Percentiles rank a stretch among this genome's conserved stretches.
Conservation (phyloP, 2,329 filamentous ascomycete genomes). For the Microdochium nivale region DNA sequence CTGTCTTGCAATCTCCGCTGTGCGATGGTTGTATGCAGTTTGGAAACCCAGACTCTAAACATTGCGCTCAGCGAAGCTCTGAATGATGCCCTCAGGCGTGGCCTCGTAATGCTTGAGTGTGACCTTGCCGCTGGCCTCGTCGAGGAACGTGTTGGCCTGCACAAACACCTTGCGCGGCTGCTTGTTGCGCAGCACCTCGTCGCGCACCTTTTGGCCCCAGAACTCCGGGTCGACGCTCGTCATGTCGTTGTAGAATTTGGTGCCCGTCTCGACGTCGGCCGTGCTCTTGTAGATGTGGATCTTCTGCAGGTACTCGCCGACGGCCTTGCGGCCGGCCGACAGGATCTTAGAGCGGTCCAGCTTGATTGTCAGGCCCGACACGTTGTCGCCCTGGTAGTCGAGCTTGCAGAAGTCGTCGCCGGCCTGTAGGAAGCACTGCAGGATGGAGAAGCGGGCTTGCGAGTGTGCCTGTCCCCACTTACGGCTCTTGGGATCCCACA, state of each 20-base stretch:
- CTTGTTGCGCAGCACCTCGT: conserved; percentile 67
- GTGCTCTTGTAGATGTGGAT: conserved; percentile 89
- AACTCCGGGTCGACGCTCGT: conserved; percentile 74
- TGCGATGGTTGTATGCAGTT: conserved; percentile 6
- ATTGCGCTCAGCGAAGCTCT: conserved; percentile 66
- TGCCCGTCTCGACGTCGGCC: conserved; percentile 72
- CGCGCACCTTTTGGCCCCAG: conserved; percentile 73
- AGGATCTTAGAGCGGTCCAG: conserved; percentile 83
- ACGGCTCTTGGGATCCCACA: conserved; percentile 84
- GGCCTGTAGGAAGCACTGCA: conserved; percentile 74
- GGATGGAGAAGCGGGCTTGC: conserved; percentile 83
- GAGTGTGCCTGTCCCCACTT: conserved; percentile 94
- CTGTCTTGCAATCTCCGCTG: neutral
- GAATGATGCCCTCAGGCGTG: conserved; percentile 69
- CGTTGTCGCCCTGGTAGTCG: conserved; percentile 61
- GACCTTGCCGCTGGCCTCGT: conserved; percentile 60
- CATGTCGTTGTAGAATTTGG: conserved; percentile 73
- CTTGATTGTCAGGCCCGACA: conserved; percentile 74
- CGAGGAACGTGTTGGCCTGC: conserved; percentile 78
- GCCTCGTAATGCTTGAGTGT: conserved; percentile 80
- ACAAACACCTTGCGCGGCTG: conserved; percentile 88
- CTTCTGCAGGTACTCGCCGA: conserved; percentile 82
- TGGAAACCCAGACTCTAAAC: conserved; percentile 24
- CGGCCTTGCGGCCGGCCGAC: conserved; percentile 69
- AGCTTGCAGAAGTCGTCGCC: conserved; percentile 83